Evolutionary conservation across 768 basidiomycete species (phyloP), one percentile per base, ranked within the genome.

Genomic region (Strobilomyces confusus): DNA sequence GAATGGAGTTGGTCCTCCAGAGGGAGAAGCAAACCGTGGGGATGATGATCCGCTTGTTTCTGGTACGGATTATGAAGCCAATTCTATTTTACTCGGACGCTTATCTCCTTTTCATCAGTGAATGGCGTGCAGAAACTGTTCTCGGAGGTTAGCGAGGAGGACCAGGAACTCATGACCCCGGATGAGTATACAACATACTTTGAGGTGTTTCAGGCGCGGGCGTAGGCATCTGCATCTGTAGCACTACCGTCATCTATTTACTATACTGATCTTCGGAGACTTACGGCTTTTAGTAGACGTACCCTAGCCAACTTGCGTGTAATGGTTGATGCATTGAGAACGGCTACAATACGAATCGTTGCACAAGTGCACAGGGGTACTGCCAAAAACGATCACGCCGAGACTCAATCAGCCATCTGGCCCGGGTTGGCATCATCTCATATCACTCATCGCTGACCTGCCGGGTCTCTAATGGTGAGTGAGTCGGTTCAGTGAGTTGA

Each of bases 81-180:
- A 19, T 38, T 9, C 40, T 14, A n/a, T 34, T 11, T n/a, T 56
- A 12, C 29, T 43, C 19, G 40, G 22, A 25, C 8, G 15, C 34
- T 52, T 22, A 54, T 29, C 8, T 40, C 9, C 22, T 40, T 52
- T 51, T 48, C 51, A 38, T 38, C 57, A 91, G 93, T 98, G 23
- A 85, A 86, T 55, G 92, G 93, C 14, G 72, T 76, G 37, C 77
- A 82, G 19, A 83, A 89, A 61, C 78, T 81, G 8, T 87, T 89
- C 61, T 89, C 85, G 4, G 77, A 86, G 57, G 82, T 98, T 40
- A 95, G 90, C 3, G 94, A 97, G 61, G 95, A 93, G 59, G 87
- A 95, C 65, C 87, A 93, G 62, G 94, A 93, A 44, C 65, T 85
- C 60, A 97, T 97, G 94, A 91, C 90, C 4, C 86, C 90, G 2